Evolutionary conservation across 176 grass and related monocot genomes (phyloP).

Genomic region (Aegilops umbellulata): DNA sequence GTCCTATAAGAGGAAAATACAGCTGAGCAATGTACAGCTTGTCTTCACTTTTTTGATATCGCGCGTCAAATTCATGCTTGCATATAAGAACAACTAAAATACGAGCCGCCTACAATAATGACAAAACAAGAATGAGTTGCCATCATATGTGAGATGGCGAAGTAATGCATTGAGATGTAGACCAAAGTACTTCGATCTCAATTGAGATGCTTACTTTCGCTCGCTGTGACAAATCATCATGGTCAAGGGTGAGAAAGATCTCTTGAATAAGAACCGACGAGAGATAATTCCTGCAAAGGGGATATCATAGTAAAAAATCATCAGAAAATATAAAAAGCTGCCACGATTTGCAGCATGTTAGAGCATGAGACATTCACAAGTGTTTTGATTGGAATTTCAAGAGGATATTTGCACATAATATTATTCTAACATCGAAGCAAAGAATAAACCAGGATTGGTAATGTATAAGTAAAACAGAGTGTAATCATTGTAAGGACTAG

Average conservation of each 20-base stretch:
- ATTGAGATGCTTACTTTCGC: conserved; percentile 69
- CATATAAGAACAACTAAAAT: conserved; percentile 93
- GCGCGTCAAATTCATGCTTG: conserved; percentile 98
- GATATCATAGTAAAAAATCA: neutral
- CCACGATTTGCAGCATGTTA: neutral
- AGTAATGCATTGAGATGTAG: neutral
- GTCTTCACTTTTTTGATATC: conserved; percentile 96
- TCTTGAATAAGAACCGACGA: conserved; percentile 99
- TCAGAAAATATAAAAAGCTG: conserved; percentile 13
- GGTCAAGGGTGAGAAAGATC: conserved; percentile 99
- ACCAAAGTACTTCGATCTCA: neutral
- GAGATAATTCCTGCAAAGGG: conserved; percentile 81
- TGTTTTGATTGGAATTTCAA: conserved; percentile 15
- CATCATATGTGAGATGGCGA: conserved; percentile 16
- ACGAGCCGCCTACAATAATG: conserved; percentile 75
- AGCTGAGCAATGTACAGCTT: conserved; percentile 96
- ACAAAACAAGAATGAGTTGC: conserved; percentile 11
- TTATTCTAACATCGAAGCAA: conserved; percentile 12
- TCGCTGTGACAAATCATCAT: conserved; percentile 94
- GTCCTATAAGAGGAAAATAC: conserved; percentile 96
- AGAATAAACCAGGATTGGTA: neutral
- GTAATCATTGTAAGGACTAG: conserved; percentile 11
- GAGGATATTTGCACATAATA: neutral
- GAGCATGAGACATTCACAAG: neutral
- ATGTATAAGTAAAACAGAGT: neutral